A percentile compares a stretch with the other conserved stretches of the same genome.
Evolutionary conservation across 2,329 filamentous ascomycete species (phyloP).

Genomic region (Fusarium sp.): DNA sequence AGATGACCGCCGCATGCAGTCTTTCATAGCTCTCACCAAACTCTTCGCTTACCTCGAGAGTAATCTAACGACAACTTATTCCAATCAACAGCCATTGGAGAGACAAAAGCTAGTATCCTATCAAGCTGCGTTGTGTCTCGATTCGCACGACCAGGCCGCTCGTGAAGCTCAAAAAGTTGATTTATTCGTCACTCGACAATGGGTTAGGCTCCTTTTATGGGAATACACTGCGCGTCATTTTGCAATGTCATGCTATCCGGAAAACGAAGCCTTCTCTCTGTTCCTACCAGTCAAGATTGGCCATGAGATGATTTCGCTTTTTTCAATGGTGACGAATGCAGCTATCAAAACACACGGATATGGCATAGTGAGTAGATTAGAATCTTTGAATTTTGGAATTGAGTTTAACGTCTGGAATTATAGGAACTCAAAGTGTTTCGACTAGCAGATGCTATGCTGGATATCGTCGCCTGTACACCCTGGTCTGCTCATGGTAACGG

Average conservation of each 20-base stretch:
- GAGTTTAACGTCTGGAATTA: conserved; percentile 3
- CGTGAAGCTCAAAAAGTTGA: conserved; percentile 49
- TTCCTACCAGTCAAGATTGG: conserved; percentile 49
- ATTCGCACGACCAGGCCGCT: conserved; percentile 32
- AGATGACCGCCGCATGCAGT: conserved; percentile 37
- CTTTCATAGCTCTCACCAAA: conserved; percentile 43
- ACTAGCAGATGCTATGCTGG: conserved; percentile 46
- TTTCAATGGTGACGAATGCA: conserved; percentile 42
- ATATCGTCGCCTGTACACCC: conserved; percentile 44
- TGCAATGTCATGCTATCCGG: conserved; percentile 46
- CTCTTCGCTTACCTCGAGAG: conserved; percentile 47
- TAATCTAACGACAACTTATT: conserved; percentile 42
- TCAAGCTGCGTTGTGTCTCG: conserved; percentile 40
- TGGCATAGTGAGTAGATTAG: conserved; percentile 42
- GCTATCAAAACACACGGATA: conserved; percentile 49
- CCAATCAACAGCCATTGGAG: conserved; percentile 35
- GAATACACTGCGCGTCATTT: conserved; percentile 50
- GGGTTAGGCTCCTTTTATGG: conserved; percentile 50
- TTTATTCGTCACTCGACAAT: conserved; percentile 50
- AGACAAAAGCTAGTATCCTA: conserved; percentile 41
- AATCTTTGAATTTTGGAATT: accelerated
- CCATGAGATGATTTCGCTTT: conserved; percentile 46
- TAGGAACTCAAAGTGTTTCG: conserved; percentile 50
- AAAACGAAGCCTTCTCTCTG: conserved; percentile 47
- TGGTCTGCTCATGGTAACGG: conserved; percentile 35